A percentile compares a stretch with the other conserved stretches of the same genome.
phyloP scores from a whole-genome alignment of 306 rosid genomes.

The Begonia fuchsioides region DNA sequence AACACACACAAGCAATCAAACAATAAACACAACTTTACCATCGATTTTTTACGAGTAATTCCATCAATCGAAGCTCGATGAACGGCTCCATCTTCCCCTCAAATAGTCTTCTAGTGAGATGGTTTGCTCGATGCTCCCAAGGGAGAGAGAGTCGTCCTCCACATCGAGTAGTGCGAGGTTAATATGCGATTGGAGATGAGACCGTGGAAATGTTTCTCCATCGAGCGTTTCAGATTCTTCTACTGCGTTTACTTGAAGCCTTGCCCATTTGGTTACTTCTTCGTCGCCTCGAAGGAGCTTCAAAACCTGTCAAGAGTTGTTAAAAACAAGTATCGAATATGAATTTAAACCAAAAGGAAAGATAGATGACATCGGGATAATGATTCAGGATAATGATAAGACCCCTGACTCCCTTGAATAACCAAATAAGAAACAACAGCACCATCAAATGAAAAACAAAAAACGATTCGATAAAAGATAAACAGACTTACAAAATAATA shows the following conservation, averaged over 20 bases:
- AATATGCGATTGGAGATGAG: constrained; percentile 69
- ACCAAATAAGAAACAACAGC: too few relatives aligned
- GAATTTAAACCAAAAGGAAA: too few relatives aligned
- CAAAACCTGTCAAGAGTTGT: constrained; percentile 31
- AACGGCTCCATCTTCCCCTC: constrained; percentile 70
- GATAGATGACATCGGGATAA: too few relatives aligned
- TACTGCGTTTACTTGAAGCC: constrained; percentile 36
- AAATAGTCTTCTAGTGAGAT: constrained; percentile 74
- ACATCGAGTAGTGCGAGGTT: constrained; percentile 84
- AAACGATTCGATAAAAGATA: too few relatives aligned
- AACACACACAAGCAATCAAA: too few relatives aligned
- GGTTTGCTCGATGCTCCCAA: constrained; percentile 64
- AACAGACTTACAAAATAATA: too few relatives aligned
- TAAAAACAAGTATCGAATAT: too few relatives aligned
- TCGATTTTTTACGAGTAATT: constrained; percentile 11
- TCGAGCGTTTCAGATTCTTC: constrained; percentile 34
- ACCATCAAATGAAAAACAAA: too few relatives aligned
- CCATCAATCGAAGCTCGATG: constrained; percentile 79
- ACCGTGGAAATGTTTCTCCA: constrained; percentile 47
- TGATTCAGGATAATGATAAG: too few relatives aligned
- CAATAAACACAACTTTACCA: constrained; percentile 23
- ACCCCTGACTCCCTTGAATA: too few relatives aligned
- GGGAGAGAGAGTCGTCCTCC: constrained; percentile 83
- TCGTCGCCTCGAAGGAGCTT: constrained; percentile 72
- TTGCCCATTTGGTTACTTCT: constrained; percentile 69